Percentiles rank a stretch among this genome's conserved stretches.
phyloP scores from a whole-genome alignment of 2,329 filamentous ascomycete species.

The Fusarium sp. region DNA sequence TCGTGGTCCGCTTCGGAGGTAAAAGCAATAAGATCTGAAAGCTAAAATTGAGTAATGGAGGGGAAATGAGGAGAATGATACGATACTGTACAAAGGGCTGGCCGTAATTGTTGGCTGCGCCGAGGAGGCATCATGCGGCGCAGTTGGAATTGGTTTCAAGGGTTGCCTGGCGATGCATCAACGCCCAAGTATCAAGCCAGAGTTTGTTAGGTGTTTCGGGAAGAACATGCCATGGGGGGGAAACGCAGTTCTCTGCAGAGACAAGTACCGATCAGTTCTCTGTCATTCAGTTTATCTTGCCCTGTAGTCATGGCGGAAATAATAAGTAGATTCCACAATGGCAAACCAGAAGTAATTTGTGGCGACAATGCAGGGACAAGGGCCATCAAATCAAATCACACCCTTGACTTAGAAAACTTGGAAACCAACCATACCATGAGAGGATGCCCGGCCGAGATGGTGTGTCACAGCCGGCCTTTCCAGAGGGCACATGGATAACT shows the following conservation, averaged over 20 bases:
- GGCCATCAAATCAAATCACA: constrained; percentile 25
- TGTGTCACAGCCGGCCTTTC: constrained; percentile 26
- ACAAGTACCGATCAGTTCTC: not conserved
- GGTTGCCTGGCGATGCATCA: not conserved
- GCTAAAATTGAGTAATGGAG: not conserved
- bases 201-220: not conserved
- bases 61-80: not conserved
- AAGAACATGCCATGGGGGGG: not conserved
- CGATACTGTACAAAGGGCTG: not conserved
- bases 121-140: not conserved
- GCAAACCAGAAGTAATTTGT: not conserved
- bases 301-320: not conserved
- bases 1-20: not conserved
- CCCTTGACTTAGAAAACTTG: constrained; percentile 16
- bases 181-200: not conserved
- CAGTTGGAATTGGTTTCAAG: not conserved
- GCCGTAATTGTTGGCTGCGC: not conserved
- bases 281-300: not conserved
- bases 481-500: constrained; percentile 7
- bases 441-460: constrained; percentile 31
- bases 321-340: not conserved
- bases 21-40: not conserved
- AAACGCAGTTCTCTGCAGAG: not conserved
- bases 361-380: constrained; percentile 30
- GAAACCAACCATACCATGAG: constrained; percentile 31